Conservation (phyloP, 352 stramenopile species). For the Aphanomyces invadans region DNA sequence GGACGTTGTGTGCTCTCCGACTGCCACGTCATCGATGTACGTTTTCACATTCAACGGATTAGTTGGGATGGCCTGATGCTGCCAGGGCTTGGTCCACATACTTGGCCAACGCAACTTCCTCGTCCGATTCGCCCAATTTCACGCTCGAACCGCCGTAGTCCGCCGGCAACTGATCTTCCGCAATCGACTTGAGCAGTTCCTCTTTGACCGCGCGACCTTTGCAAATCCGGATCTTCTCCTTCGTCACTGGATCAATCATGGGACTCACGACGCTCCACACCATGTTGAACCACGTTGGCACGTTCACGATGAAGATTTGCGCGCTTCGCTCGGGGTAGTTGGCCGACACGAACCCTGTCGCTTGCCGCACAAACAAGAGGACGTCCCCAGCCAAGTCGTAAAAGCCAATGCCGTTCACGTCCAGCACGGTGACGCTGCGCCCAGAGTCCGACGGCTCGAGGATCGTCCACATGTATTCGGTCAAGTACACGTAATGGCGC, state of each 20-base stretch:
- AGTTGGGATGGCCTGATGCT: neutral
- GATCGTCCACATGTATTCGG: slow-evolving; percentile 83
- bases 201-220: slow-evolving; percentile 25
- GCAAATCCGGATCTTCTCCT: slow-evolving; percentile 57
- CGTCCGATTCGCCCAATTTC: slow-evolving; percentile 51
- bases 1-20: no score
- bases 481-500: slow-evolving; percentile 89
- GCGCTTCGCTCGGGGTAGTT: slow-evolving; percentile 92
- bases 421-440: slow-evolving; percentile 74
- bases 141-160: slow-evolving; percentile 42
- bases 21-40: no score
- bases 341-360: slow-evolving; percentile 77
- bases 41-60: no score
- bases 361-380: slow-evolving; percentile 83
- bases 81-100: slow-evolving; percentile 72
- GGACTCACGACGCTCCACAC: slow-evolving; percentile 92
- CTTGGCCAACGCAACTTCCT: slow-evolving; percentile 54
- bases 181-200: slow-evolving; percentile 21
- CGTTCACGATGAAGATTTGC: slow-evolving; percentile 94
- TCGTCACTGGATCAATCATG: slow-evolving; percentile 89
- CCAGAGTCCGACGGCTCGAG: slow-evolving; percentile 66
- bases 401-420: slow-evolving; percentile 82
- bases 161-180: slow-evolving; percentile 5
- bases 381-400: slow-evolving; percentile 81
- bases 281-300: slow-evolving; percentile 91